A percentile compares a stretch with the other conserved stretches of the same genome.
These are phyloP conservation scores for Leishmania martiniquensis DNA, from an alignment of 208 protist genomes.

Conservation along the genomic window DNA sequence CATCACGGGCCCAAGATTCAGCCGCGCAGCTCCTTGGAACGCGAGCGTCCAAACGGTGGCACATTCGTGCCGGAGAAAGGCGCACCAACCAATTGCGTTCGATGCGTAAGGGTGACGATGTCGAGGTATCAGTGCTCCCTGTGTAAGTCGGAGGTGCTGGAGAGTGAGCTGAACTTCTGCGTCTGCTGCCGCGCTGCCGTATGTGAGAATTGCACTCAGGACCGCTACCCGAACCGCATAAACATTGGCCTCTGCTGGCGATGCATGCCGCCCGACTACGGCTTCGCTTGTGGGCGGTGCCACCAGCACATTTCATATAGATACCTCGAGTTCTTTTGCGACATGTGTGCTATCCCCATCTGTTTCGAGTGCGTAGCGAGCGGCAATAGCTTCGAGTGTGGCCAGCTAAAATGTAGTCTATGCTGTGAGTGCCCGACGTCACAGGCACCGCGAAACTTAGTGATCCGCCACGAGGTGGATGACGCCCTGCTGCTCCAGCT, in stretches of 20 bases:
- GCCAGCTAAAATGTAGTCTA: slow-evolving; percentile 61
- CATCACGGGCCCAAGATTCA: background rate
- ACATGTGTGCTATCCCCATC: slow-evolving; percentile 57
- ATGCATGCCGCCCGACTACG: slow-evolving; percentile 33
- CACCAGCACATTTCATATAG: slow-evolving; percentile 15
- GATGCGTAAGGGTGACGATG: background rate
- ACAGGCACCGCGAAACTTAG: slow-evolving; percentile 19
- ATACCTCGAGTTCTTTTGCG: slow-evolving; percentile 57
- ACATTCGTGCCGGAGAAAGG: background rate
- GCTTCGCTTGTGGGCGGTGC: slow-evolving; percentile 66
- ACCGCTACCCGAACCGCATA: slow-evolving; percentile 40
- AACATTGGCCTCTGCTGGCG: slow-evolving; percentile 45
- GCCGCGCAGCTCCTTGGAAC: background rate
- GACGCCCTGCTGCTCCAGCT: slow-evolving; percentile 20
- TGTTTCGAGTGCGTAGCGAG: slow-evolving; percentile 56
- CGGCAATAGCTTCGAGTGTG: slow-evolving; percentile 65
- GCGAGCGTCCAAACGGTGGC: background rate
- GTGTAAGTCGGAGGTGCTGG: slow-evolving; percentile 21
- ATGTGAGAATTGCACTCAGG: slow-evolving; percentile 43
- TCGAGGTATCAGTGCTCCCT: slow-evolving; percentile 24
- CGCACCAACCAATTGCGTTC: background rate
- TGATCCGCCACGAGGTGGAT: slow-evolving; percentile 24
- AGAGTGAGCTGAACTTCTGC: slow-evolving; percentile 38
- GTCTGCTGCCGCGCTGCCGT: slow-evolving; percentile 41
- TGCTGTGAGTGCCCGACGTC: slow-evolving; percentile 64